Evolutionary conservation across 305 asterid species (phyloP).

Genomic region (Fraxinus platypoda): DNA sequence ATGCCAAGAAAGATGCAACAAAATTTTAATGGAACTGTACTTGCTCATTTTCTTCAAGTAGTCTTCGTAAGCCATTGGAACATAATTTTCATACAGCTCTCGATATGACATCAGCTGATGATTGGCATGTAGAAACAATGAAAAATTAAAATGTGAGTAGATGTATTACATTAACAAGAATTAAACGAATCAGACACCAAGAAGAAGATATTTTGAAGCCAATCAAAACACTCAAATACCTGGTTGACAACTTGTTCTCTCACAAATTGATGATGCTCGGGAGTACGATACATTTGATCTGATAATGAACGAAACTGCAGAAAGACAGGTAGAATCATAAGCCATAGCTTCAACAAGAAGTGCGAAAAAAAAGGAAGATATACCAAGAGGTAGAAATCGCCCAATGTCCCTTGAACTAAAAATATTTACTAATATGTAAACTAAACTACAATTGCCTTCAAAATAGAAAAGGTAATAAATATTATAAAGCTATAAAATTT

Average conservation of each 20-base stretch:
- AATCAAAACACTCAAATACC: conserved; percentile 38
- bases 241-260: conserved; percentile 78
- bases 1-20: conserved; percentile 7
- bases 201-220: not conserved
- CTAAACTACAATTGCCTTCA: not conserved
- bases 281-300: conserved; percentile 81
- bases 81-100: conserved; percentile 67
- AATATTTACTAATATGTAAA: not conserved
- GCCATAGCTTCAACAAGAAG: not conserved
- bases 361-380: not conserved
- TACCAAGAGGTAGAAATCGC: not conserved
- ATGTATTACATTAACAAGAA: conserved; percentile 8
- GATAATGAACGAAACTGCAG: conserved; percentile 72
- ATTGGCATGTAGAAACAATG: conserved; percentile 21
- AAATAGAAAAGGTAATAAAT: not conserved
- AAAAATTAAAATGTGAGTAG: not conserved
- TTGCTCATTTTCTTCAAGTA: conserved; percentile 65
- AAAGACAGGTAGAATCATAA: not conserved
- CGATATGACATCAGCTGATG: conserved; percentile 62
- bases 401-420: not conserved
- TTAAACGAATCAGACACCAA: not conserved
- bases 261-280: conserved; percentile 72
- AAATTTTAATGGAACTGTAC: conserved; percentile 33
- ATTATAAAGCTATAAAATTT: not conserved
- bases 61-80: conserved; percentile 65